Evolutionary conservation across 2,329 filamentous ascomycete genomes (phyloP).

Genomic region (Aspergillus ruber): DNA sequence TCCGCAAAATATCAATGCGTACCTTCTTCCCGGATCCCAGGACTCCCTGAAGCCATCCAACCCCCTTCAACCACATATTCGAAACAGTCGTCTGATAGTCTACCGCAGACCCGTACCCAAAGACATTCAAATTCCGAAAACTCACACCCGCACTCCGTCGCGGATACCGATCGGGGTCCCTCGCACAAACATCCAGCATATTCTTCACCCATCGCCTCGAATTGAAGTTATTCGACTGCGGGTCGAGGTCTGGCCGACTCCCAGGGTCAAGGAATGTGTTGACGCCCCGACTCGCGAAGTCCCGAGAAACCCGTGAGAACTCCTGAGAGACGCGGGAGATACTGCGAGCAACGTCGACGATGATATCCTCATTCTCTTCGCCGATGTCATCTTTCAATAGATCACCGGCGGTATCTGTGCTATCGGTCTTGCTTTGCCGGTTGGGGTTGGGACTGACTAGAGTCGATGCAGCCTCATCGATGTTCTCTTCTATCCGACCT

Average conservation of each 20-base stretch:
- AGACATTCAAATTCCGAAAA: conserved; percentile 41
- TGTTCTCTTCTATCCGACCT: background rate
- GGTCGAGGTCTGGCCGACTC: conserved; percentile 34
- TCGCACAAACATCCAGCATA: conserved; percentile 25
- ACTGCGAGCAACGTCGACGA: conserved; percentile 23
- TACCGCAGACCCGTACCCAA: conserved; percentile 37
- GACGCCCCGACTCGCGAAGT: conserved; percentile 9
- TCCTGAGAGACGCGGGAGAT: conserved; percentile 25
- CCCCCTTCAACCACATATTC: conserved; percentile 36
- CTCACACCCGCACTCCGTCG: conserved; percentile 34
- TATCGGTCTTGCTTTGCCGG: conserved; percentile 12
- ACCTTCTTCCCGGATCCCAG: conserved; percentile 28
- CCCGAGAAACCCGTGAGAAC: background rate
- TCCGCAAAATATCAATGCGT: conserved; percentile 53
- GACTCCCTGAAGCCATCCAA: conserved; percentile 20
- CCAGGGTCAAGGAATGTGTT: conserved; percentile 33
- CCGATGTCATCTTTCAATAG: conserved; percentile 16
- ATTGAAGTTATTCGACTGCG: conserved; percentile 36
- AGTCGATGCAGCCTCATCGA: background rate
- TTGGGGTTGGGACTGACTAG: conserved; percentile 3
- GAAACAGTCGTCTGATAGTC: conserved; percentile 42
- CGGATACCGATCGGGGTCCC: conserved; percentile 27
- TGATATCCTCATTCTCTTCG: conserved; percentile 16
- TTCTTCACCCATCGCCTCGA: conserved; percentile 42
- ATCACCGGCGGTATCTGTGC: background rate